Percentiles rank a stretch among this genome's conserved stretches.
Evolutionary conservation across 371 early-diverging fungal genomes (phyloP).

Genomic region (Rhizopus microsporus): DNA sequence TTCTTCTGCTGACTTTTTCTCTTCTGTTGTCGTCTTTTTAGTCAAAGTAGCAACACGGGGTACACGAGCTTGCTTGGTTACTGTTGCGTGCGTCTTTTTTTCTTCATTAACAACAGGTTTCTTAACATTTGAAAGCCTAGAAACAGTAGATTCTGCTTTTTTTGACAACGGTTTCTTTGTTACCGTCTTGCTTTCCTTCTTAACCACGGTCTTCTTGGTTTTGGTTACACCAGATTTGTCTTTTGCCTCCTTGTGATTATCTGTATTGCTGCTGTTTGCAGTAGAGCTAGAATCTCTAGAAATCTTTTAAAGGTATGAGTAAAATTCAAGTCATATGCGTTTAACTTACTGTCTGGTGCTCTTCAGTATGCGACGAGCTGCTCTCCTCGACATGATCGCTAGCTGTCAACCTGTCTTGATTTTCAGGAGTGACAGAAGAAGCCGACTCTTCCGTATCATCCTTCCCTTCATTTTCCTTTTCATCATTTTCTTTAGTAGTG

Average conservation of each 20-base stretch:
- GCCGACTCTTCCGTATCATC: too few relatives aligned
- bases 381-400: constrained; percentile 2
- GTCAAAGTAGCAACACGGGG: constrained; percentile 26
- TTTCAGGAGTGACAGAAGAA: neutral
- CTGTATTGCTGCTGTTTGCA: neutral
- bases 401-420: constrained; percentile 1
- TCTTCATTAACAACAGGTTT: constrained; percentile 8
- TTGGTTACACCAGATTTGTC: constrained; percentile 7
- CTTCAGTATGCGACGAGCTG: neutral
- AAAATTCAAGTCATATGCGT: neutral
- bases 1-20: constrained; percentile 12
- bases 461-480: neutral
- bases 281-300: neutral
- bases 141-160: constrained; percentile 7
- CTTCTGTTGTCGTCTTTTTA: constrained; percentile 13
- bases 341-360: neutral
- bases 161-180: constrained; percentile 3
- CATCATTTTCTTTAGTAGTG: constrained; percentile 5
- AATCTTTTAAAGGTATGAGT: neutral
- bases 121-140: constrained; percentile 7
- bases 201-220: constrained; percentile 4
- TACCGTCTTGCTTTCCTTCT: constrained; percentile 3
- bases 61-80: constrained; percentile 16
- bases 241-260: neutral
- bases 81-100: constrained; percentile 4